These are phyloP conservation scores for Yueomyces sp. DNA, from an alignment of 1,139 yeast species.

Conservation along the genomic window DNA sequence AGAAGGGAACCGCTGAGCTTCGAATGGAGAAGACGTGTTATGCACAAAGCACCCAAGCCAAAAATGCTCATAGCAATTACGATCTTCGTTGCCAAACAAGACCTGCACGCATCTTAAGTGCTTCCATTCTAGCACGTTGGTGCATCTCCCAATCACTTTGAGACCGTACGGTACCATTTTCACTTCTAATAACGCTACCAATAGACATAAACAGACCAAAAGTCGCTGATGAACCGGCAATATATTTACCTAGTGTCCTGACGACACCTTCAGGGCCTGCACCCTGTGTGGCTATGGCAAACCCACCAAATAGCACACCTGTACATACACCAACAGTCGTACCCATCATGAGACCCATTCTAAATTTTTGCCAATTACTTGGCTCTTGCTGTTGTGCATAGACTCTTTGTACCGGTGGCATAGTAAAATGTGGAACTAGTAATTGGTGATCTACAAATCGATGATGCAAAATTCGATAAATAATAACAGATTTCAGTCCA, in stretches of 20 bases:
- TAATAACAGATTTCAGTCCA: too few relatives aligned
- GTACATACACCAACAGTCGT: slow-evolving; percentile 92
- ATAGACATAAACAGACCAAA: slow-evolving; percentile 94
- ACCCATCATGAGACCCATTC: slow-evolving; percentile 98
- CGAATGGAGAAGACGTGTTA: too few relatives aligned
- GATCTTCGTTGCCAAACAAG: slow-evolving; percentile 8
- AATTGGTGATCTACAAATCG: background rate
- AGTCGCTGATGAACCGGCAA: slow-evolving; percentile 93
- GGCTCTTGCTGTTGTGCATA: slow-evolving; percentile 54
- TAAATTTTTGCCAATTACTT: slow-evolving; percentile 86
- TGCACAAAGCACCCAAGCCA: too few relatives aligned
- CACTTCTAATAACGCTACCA: slow-evolving; percentile 88
- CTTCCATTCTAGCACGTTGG: slow-evolving; percentile 19
- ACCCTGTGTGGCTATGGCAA: slow-evolving; percentile 82
- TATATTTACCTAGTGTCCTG: slow-evolving; percentile 92
- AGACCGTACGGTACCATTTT: slow-evolving; percentile 15
- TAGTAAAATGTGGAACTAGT: slow-evolving; percentile 14
- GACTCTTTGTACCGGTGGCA: slow-evolving; percentile 83
- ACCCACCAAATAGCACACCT: slow-evolving; percentile 89
- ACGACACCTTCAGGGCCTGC: slow-evolving; percentile 98
- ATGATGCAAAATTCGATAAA: too few relatives aligned
- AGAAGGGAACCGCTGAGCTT: too few relatives aligned
- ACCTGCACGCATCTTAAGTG: slow-evolving; percentile 17
- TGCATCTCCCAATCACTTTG: slow-evolving; percentile 9
- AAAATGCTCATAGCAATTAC: too few relatives aligned